A percentile compares a stretch with the other conserved stretches of the same genome.
phyloP scores from a whole-genome alignment of 1,139 yeast species.

The Tardiomyces blankii region DNA sequence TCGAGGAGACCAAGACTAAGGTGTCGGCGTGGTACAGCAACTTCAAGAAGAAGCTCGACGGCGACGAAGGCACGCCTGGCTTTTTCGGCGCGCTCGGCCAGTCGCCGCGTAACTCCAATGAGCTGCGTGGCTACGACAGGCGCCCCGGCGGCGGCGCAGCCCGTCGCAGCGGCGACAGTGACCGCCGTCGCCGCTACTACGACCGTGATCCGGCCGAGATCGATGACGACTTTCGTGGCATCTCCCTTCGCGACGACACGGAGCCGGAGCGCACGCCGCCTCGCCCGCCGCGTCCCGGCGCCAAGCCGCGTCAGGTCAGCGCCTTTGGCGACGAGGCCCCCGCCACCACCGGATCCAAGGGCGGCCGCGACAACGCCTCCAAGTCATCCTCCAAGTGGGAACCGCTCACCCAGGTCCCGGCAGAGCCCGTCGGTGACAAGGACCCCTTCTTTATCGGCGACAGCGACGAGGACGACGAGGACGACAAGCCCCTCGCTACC shows the following conservation, averaged over 20 bases:
- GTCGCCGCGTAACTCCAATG: slow-evolving; percentile 2
- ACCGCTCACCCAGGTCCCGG: slow-evolving; percentile 39
- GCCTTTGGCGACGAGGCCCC: slow-evolving; percentile 8
- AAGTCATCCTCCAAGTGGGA: slow-evolving; percentile 39
- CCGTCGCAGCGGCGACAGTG: slow-evolving; percentile 7
- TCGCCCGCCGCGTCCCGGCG: slow-evolving; percentile 34
- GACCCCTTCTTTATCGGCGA: slow-evolving; percentile 74
- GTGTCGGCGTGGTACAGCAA: slow-evolving; percentile 78
- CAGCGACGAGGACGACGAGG: slow-evolving; percentile 57
- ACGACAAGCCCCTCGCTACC: slow-evolving; percentile 11
- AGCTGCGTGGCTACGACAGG: not conserved
- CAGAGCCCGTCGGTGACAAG: slow-evolving; percentile 32
- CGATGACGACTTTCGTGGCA: slow-evolving; percentile 46
- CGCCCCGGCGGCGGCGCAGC: not conserved
- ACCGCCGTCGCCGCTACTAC: slow-evolving; percentile 3
- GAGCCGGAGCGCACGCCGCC: slow-evolving; percentile 24
- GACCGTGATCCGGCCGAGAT: slow-evolving; percentile 24
- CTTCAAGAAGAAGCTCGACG: slow-evolving; percentile 45
- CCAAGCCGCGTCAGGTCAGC: slow-evolving; percentile 6
- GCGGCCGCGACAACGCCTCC: slow-evolving; percentile 18
- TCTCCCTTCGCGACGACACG: slow-evolving; percentile 37
- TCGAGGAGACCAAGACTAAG: slow-evolving; percentile 73
- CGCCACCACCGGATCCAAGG: slow-evolving; percentile 1
- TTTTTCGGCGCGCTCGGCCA: slow-evolving; percentile 14
- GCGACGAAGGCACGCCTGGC: slow-evolving; percentile 15